A percentile compares a stretch with the other conserved stretches of the same genome.
These are phyloP conservation scores for Chimonanthus praecox DNA, from an alignment of 164 flowering plant genomes.

Conservation along the genomic window DNA sequence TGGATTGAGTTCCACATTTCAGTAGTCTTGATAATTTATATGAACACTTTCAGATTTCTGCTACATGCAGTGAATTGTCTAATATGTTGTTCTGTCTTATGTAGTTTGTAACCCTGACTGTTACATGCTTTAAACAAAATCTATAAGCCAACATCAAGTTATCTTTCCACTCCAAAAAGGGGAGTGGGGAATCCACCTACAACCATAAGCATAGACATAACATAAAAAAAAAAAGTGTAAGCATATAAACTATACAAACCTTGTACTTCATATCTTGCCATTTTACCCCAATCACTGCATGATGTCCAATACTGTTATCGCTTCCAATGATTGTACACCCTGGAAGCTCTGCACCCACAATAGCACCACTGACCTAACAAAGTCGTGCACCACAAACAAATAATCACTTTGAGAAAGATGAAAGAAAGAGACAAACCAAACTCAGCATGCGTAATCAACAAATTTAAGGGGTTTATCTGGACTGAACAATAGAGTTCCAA, in stretches of 20 bases:
- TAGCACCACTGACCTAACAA: conserved; percentile 75
- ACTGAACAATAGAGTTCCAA: background rate
- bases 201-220: background rate
- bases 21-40: no score
- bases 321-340: conserved; percentile 71
- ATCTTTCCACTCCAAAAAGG: no score
- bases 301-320: conserved; percentile 75
- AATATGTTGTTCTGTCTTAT: no score
- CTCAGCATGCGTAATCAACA: background rate
- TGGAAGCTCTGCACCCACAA: conserved; percentile 90
- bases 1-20: no score
- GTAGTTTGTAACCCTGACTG: no score
- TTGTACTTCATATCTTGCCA: conserved; percentile 94
- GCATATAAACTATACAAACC: conserved; percentile 29
- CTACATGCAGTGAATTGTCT: no score
- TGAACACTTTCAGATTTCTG: no score
- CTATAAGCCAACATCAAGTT: no score
- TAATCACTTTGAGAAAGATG: background rate
- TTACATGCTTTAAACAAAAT: no score
- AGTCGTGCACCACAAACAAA: conserved; percentile 4
- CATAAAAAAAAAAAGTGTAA: background rate
- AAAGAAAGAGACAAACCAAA: background rate
- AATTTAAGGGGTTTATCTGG: background rate
- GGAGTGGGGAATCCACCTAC: no score
- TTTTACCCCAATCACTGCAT: conserved; percentile 83